phyloP scores from a whole-genome alignment of 2,329 filamentous ascomycete species.

The Epicoccum nigrum region DNA sequence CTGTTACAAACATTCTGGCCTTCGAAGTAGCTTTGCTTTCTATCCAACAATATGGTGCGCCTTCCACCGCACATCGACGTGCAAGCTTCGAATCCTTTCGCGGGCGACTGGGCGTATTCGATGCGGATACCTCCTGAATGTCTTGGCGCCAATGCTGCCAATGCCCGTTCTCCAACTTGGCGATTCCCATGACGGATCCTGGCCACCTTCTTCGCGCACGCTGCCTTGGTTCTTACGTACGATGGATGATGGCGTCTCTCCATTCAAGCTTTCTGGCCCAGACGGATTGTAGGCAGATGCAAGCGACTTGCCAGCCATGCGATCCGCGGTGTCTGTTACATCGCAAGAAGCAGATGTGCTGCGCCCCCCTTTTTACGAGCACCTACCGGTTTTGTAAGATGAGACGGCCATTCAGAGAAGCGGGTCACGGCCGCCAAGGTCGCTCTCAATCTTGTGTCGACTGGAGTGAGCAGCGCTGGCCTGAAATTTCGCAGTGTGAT shows the following conservation, averaged over 20 bases:
- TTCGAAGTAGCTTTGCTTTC: neutral
- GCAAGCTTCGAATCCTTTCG: neutral
- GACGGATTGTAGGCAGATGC: neutral
- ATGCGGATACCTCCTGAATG: neutral
- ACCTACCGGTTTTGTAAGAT: constrained; percentile 16
- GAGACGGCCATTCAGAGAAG: constrained; percentile 13
- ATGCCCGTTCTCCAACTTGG: constrained; percentile 16
- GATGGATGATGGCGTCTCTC: constrained; percentile 4
- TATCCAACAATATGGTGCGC: neutral
- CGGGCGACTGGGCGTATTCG: neutral
- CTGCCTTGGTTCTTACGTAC: constrained; percentile 1
- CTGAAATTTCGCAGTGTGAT: constrained; percentile 6
- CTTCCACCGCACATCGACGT: neutral
- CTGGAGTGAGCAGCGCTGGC: constrained; percentile 9
- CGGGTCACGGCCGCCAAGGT: constrained; percentile 7
- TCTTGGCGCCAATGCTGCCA: constrained; percentile 14
- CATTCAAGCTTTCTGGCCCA: neutral
- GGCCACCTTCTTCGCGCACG: neutral
- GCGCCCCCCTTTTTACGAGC: constrained; percentile 8
- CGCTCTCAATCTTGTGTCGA: constrained; percentile 4
- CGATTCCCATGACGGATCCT: constrained; percentile 21
- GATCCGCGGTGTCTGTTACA: neutral
- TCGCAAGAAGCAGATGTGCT: neutral
- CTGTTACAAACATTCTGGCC: neutral
- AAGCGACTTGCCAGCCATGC: neutral